phyloP scores from a whole-genome alignment of 208 protist genomes.

The Lotmaria passim region DNA sequence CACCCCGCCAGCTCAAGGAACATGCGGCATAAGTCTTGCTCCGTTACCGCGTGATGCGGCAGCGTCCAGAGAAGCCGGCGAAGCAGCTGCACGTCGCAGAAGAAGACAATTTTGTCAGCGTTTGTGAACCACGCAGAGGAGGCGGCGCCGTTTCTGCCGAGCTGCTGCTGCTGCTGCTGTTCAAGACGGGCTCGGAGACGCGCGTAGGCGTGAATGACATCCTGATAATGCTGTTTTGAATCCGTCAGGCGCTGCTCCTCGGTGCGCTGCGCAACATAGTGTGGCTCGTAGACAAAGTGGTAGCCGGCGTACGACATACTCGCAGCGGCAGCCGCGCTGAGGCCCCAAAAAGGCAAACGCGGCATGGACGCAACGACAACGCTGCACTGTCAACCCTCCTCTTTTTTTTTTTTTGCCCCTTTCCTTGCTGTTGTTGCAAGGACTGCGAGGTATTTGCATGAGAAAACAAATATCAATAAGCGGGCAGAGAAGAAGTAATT shows the following conservation, averaged over 20 bases:
- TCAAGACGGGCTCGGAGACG: constrained; percentile 29
- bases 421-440: background rate
- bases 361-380: constrained; percentile 44
- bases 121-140: constrained; percentile 40
- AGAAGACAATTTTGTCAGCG: constrained; percentile 55
- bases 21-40: constrained; percentile 40
- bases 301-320: constrained; percentile 49
- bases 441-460: no score
- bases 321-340: constrained; percentile 24
- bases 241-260: constrained; percentile 21
- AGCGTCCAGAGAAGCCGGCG: constrained; percentile 43
- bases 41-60: constrained; percentile 33
- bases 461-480: no score
- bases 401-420: constrained; percentile 12
- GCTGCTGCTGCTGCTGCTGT: constrained; percentile 10
- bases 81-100: constrained; percentile 59
- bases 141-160: background rate
- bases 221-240: constrained; percentile 20
- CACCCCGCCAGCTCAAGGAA: constrained; percentile 40
- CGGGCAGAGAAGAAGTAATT: no score
- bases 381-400: background rate
- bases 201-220: constrained; percentile 32
- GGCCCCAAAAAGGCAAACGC: constrained; percentile 38
- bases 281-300: constrained; percentile 48
- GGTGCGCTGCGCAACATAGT: constrained; percentile 7